Percentiles rank a stretch among this genome's conserved stretches.
Evolutionary conservation across 2,329 filamentous ascomycete genomes (phyloP).

Genomic region (Paracamarosporium sp.): DNA sequence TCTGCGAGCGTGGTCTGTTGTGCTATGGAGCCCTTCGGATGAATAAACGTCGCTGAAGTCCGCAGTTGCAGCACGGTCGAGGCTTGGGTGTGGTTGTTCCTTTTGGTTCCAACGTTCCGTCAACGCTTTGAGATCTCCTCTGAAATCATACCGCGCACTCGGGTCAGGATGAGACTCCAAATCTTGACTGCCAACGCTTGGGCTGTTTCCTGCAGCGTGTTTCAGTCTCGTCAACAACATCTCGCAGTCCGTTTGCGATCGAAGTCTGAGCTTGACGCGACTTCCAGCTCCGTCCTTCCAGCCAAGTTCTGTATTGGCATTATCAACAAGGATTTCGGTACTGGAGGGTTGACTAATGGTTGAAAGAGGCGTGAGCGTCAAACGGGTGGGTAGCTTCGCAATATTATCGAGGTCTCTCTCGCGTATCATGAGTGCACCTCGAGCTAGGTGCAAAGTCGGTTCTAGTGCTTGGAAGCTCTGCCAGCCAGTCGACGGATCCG

Average conservation of each 20-base stretch:
- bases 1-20: too few relatives aligned
- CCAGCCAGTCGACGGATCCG: slow-evolving; percentile 15
- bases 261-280: not conserved
- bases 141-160: not conserved
- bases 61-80: too few relatives aligned
- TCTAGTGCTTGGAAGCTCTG: slow-evolving; percentile 17
- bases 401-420: slow-evolving; percentile 5
- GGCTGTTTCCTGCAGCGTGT: not conserved
- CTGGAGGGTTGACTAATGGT: not conserved
- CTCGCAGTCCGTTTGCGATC: slow-evolving; percentile 1
- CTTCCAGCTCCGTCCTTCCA: not conserved
- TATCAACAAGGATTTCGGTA: not conserved
- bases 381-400: not conserved
- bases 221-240: not conserved
- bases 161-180: too few relatives aligned
- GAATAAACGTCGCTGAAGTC: too few relatives aligned
- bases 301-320: not conserved
- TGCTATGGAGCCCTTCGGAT: too few relatives aligned
- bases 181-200: not conserved
- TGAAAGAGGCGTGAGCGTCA: not conserved
- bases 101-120: not conserved
- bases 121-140: not conserved
- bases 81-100: not conserved
- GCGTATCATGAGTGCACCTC: slow-evolving; percentile 22
- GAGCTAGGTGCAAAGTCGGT: slow-evolving; percentile 22